Percentiles rank a stretch among this genome's conserved stretches.
These are phyloP conservation scores for Astraeus odoratus DNA, from an alignment of 768 basidiomycete species.

Conservation along the genomic window DNA sequence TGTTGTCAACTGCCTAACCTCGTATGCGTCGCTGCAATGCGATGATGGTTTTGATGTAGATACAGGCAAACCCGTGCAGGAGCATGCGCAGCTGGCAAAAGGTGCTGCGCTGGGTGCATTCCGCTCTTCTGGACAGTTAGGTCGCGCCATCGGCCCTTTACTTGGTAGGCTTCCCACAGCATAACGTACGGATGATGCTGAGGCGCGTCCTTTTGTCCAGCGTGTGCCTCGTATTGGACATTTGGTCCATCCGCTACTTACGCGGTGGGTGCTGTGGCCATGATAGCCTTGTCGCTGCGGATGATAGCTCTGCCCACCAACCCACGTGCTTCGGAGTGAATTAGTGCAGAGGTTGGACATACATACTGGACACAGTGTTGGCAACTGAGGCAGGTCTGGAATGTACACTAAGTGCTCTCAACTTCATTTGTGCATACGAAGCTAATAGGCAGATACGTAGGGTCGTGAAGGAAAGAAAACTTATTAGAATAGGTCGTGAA, in stretches of 20 bases:
- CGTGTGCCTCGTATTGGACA: constrained; percentile 85
- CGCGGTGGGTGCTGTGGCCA: constrained; percentile 51
- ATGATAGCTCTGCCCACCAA: constrained; percentile 45
- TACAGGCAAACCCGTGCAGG: constrained; percentile 47
- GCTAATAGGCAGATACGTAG: background rate
- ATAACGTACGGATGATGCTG: constrained; percentile 7
- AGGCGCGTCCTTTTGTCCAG: constrained; percentile 35
- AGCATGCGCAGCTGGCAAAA: constrained; percentile 68
- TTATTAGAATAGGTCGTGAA: background rate
- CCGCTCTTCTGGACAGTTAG: constrained; percentile 90
- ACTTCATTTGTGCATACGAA: background rate
- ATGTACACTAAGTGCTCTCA: no score
- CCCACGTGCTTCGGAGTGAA: constrained; percentile 1
- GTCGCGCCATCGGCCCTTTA: constrained; percentile 86
- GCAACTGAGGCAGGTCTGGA: no score
- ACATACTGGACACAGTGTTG: no score
- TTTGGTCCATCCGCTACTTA: constrained; percentile 81
- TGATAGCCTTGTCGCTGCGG: constrained; percentile 48
- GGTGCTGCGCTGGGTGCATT: constrained; percentile 82
- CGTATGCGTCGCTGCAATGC: constrained; percentile 86
- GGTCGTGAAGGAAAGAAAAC: background rate
- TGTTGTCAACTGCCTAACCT: constrained; percentile 89
- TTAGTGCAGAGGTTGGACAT: background rate
- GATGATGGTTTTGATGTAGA: constrained; percentile 60
- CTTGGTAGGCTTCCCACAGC: constrained; percentile 48